A percentile compares a stretch with the other conserved stretches of the same genome.
phyloP scores from a whole-genome alignment of 2,329 filamentous ascomycete genomes.

The Bipolaris cookei region DNA sequence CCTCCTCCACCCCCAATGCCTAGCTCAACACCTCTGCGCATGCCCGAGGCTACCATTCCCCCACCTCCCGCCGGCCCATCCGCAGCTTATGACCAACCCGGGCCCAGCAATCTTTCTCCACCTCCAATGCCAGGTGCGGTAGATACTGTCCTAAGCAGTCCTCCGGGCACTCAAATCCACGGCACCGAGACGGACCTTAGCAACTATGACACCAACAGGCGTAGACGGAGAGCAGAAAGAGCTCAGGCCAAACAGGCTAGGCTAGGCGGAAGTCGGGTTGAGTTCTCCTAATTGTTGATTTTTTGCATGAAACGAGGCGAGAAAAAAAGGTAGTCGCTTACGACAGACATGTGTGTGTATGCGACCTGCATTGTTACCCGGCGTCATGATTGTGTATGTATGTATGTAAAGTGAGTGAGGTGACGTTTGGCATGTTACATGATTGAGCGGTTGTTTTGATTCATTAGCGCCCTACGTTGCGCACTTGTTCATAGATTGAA shows the following conservation, averaged over 20 bases:
- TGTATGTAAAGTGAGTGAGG: neutral
- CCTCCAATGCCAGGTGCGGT: conserved; percentile 43
- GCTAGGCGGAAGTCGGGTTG: conserved; percentile 47
- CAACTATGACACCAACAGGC: conserved; percentile 49
- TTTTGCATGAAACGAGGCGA: conserved; percentile 2
- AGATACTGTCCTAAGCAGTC: conserved; percentile 46
- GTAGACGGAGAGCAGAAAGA: conserved; percentile 48
- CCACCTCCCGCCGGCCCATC: conserved; percentile 40
- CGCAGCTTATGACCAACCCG: conserved; percentile 22
- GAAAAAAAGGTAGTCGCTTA: neutral
- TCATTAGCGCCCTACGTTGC: neutral
- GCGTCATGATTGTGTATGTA: conserved; percentile 5
- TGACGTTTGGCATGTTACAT: neutral
- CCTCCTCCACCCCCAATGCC: conserved; percentile 36
- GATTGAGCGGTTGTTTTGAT: neutral
- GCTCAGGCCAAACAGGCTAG: conserved; percentile 48
- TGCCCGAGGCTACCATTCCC: conserved; percentile 41
- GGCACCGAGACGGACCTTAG: conserved; percentile 50
- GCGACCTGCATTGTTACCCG: conserved; percentile 5
- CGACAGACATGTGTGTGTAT: neutral
- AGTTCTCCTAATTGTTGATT: conserved; percentile 44
- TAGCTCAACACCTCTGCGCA: conserved; percentile 34
- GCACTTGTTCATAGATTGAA: neutral
- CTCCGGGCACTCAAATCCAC: conserved; percentile 43
- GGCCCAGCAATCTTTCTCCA: conserved; percentile 31